Percentiles rank a stretch among this genome's conserved stretches.
Conservation (phyloP, 352 stramenopile species). For the Phytophthora vignae region DNA sequence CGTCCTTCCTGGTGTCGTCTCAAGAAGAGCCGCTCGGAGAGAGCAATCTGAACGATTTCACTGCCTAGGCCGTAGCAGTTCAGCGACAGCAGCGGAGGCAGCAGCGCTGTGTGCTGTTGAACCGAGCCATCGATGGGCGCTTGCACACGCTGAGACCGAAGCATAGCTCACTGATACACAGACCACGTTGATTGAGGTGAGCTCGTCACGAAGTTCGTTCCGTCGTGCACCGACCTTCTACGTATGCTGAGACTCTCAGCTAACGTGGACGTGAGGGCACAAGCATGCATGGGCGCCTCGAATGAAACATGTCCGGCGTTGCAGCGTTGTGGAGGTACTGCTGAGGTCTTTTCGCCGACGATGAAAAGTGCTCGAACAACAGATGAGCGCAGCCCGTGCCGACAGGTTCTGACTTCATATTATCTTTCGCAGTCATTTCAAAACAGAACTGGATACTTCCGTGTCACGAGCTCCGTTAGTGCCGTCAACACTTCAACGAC, state of each 20-base stretch:
- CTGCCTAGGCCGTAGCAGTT: neutral
- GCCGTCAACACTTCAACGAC: slow-evolving; percentile 20
- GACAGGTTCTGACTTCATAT: slow-evolving; percentile 26
- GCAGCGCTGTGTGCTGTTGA: slow-evolving; percentile 3
- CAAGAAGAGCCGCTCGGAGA: neutral
- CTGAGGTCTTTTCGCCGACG: neutral
- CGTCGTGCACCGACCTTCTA: neutral
- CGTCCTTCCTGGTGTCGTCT: neutral
- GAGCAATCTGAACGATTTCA: neutral
- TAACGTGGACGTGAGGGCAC: neutral
- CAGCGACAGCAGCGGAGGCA: slow-evolving; percentile 2
- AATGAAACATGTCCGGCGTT: neutral
- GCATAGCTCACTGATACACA: neutral
- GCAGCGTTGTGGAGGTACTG: slow-evolving; percentile 7
- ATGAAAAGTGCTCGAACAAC: neutral
- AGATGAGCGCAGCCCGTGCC: neutral
- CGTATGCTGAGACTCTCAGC: neutral
- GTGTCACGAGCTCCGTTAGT: slow-evolving; percentile 23
- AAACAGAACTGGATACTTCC: slow-evolving; percentile 26
- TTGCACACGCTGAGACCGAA: slow-evolving; percentile 1
- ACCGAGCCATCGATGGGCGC: neutral
- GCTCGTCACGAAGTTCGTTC: neutral
- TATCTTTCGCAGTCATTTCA: neutral
- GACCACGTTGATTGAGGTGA: neutral
- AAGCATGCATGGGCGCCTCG: neutral